phyloP scores from a whole-genome alignment of 129 eudicot species.

The Centaurea solstitialis region DNA sequence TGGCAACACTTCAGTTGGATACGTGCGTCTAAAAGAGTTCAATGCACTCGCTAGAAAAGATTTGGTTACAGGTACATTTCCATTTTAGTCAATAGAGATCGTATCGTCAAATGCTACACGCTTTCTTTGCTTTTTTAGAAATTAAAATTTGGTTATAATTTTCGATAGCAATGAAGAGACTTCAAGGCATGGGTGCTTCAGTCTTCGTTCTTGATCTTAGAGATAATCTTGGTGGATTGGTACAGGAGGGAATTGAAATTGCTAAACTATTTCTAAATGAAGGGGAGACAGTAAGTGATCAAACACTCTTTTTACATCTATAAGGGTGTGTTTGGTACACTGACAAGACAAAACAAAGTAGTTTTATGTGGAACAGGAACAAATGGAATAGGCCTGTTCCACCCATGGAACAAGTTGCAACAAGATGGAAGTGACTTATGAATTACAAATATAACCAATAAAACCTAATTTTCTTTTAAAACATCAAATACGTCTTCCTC shows the following conservation, averaged over 20 bases:
- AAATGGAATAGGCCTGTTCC: too few species aligned
- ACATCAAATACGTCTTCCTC: too few species aligned
- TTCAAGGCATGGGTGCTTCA: slow-evolving; percentile 83
- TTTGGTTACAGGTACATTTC: slow-evolving; percentile 69
- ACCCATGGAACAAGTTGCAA: too few species aligned
- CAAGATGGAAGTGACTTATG: too few species aligned
- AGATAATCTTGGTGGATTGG: slow-evolving; percentile 94
- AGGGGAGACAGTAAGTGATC: slow-evolving; percentile 73
- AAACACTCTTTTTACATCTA: not conserved
- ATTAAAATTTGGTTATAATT: not conserved
- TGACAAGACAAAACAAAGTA: too few species aligned
- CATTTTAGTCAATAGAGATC: not conserved
- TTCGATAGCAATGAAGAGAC: slow-evolving; percentile 88
- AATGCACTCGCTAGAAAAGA: slow-evolving; percentile 94
- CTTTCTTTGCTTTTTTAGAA: not conserved
- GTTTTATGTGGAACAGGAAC: too few species aligned
- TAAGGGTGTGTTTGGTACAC: too few species aligned
- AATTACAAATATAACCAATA: too few species aligned
- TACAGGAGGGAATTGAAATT: slow-evolving; percentile 95
- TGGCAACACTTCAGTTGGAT: slow-evolving; percentile 66
- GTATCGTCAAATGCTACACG: not conserved
- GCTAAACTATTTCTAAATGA: slow-evolving; percentile 79
- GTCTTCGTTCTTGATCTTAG: slow-evolving; percentile 85
- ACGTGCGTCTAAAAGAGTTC: slow-evolving; percentile 90
- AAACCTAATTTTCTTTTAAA: too few species aligned